phyloP scores from a whole-genome alignment of 2,329 filamentous ascomycete species.

The Dactylellina drechsleri region DNA sequence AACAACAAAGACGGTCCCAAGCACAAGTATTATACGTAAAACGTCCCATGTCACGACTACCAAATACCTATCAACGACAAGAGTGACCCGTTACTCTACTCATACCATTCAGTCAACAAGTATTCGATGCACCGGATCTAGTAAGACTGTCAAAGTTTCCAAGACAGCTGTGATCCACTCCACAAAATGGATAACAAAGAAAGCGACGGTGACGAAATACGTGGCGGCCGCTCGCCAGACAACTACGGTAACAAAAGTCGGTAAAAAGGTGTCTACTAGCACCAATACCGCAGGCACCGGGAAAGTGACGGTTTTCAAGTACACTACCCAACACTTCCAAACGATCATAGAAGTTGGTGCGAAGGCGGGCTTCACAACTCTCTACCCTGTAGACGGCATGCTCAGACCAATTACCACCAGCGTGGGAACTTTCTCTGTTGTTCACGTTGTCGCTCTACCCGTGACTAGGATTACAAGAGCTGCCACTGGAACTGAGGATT shows the following conservation, averaged over 20 bases:
- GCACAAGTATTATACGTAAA: neutral
- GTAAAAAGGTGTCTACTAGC: neutral
- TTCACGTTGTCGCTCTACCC: neutral
- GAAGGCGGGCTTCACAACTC: neutral
- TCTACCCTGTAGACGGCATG: neutral
- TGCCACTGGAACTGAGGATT: neutral
- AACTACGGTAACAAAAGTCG: neutral
- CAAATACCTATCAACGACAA: neutral
- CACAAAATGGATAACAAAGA: conserved; percentile 2
- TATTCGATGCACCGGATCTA: neutral
- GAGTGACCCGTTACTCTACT: neutral
- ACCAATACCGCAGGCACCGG: neutral
- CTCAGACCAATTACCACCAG: neutral
- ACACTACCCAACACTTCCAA: neutral
- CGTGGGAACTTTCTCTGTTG: neutral
- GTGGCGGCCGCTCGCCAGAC: neutral
- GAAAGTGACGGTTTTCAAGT: conserved; percentile 2
- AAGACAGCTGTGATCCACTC: neutral
- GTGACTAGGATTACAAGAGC: neutral
- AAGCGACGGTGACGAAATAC: conserved; percentile 1
- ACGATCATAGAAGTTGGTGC: neutral
- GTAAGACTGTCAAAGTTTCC: neutral
- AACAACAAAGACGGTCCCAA: neutral
- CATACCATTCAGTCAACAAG: conserved; percentile 3
- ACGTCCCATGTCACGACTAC: neutral